These are phyloP conservation scores for Erucastrum elatum DNA, from an alignment of 345 rosid genomes.

Conservation along the genomic window DNA sequence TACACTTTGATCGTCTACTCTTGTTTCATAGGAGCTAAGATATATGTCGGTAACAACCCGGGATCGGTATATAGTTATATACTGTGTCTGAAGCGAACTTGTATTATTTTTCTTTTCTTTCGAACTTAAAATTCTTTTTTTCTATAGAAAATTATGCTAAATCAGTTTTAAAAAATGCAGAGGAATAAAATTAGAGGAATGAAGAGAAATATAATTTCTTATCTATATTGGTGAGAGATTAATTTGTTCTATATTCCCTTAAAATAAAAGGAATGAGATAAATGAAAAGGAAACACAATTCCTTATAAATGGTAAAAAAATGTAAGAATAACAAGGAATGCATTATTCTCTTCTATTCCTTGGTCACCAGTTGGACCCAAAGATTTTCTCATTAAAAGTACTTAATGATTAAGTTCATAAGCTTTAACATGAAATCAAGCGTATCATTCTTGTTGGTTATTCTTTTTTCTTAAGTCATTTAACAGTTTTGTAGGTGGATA, in stretches of 20 bases:
- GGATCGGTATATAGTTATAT: not conserved
- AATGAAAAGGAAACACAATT: no score
- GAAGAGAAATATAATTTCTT: no score
- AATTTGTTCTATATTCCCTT: no score
- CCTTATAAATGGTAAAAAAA: no score
- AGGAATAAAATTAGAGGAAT: no score
- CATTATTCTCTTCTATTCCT: no score
- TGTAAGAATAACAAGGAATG: no score
- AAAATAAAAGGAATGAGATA: no score
- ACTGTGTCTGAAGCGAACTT: not conserved
- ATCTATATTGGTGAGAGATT: no score
- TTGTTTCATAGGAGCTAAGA: not conserved
- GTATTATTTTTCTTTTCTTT: not conserved
- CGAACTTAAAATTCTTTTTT: not conserved
- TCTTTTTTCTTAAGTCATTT: not conserved
- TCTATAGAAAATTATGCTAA: not conserved
- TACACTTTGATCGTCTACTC: constrained; percentile 13
- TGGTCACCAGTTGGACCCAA: no score
- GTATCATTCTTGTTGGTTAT: not conserved
- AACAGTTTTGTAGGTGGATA: not conserved
- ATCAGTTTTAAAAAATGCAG: no score
- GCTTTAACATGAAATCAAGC: not conserved
- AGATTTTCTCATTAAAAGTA: not conserved
- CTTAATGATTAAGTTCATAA: not conserved
- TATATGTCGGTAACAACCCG: constrained; percentile 23